Conservation (phyloP, 129 eudicot genomes). For the Gnaphalium uliginosum region DNA sequence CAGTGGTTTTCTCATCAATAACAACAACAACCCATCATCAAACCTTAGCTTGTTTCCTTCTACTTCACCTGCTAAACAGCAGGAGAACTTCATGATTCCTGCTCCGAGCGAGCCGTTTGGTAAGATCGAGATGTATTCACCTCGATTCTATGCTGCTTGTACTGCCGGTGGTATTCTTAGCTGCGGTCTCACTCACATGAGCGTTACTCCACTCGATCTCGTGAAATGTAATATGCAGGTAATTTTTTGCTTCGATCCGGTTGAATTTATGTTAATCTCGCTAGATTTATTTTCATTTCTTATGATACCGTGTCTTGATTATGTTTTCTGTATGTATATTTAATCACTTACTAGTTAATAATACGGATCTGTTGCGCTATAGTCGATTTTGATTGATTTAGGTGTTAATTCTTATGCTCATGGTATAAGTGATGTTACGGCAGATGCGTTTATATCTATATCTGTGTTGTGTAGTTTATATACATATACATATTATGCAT, state of each 20-base stretch:
- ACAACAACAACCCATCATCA: slow-evolving; percentile 17
- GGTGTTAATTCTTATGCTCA: neutral
- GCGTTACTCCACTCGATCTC: slow-evolving; percentile 94
- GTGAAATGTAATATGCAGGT: slow-evolving; percentile 99
- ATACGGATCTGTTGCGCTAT: slow-evolving; percentile 24
- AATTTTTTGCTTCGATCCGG: slow-evolving; percentile 10
- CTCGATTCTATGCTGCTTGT: slow-evolving; percentile 79
- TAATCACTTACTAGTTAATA: neutral
- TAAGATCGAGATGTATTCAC: slow-evolving; percentile 89
- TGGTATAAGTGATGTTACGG: neutral
- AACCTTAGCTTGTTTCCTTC: slow-evolving; percentile 23
- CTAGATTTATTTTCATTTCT: neutral
- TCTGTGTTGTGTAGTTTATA: slow-evolving; percentile 3
- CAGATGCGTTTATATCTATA: slow-evolving; percentile 13
- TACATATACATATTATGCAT: neutral
- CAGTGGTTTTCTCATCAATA: slow-evolving; percentile 22
- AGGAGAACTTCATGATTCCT: slow-evolving; percentile 45
- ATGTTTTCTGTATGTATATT: neutral
- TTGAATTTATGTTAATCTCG: neutral
- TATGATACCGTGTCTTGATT: neutral
- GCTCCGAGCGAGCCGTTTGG: slow-evolving; percentile 75
- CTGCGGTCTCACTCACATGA: slow-evolving; percentile 90
- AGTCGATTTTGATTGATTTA: slow-evolving; percentile 2
- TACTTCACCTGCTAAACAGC: slow-evolving; percentile 29
- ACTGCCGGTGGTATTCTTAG: slow-evolving; percentile 87